These are phyloP conservation scores for Solanum tarijense DNA, from an alignment of 257 asterid genomes.

Conservation along the genomic window DNA sequence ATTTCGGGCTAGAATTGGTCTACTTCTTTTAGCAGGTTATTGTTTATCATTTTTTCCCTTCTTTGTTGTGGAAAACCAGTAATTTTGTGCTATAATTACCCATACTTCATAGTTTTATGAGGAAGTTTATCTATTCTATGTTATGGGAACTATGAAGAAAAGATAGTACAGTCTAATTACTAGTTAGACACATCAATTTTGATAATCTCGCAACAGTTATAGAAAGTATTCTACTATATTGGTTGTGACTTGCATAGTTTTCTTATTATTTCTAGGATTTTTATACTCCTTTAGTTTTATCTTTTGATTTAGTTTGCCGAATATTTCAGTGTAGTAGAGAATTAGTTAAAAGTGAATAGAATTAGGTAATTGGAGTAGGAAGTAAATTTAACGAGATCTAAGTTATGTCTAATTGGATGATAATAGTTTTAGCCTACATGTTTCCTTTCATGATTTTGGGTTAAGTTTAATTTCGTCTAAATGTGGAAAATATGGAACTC, in stretches of 20 bases:
- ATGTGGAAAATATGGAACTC: background rate
- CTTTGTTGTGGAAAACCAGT: too few relatives aligned
- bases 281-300: too few relatives aligned
- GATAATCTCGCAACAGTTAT: background rate
- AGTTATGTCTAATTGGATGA: background rate
- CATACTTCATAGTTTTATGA: background rate
- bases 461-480: background rate
- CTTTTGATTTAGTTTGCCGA: background rate
- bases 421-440: background rate
- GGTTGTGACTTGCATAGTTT: too few relatives aligned
- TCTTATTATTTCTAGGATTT: too few relatives aligned
- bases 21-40: too few relatives aligned
- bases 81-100: too few relatives aligned
- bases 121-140: background rate
- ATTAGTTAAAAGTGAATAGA: background rate
- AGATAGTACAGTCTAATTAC: too few relatives aligned
- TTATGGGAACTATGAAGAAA: background rate
- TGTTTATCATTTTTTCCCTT: too few relatives aligned
- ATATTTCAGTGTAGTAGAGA: background rate
- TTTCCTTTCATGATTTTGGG: background rate
- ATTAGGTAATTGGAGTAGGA: background rate
- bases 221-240: too few relatives aligned
- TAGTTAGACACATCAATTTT: background rate
- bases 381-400: background rate
- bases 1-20: background rate